phyloP scores from a whole-genome alignment of 495 filamentous ascomycete species.

The Penicillium manginii region DNA sequence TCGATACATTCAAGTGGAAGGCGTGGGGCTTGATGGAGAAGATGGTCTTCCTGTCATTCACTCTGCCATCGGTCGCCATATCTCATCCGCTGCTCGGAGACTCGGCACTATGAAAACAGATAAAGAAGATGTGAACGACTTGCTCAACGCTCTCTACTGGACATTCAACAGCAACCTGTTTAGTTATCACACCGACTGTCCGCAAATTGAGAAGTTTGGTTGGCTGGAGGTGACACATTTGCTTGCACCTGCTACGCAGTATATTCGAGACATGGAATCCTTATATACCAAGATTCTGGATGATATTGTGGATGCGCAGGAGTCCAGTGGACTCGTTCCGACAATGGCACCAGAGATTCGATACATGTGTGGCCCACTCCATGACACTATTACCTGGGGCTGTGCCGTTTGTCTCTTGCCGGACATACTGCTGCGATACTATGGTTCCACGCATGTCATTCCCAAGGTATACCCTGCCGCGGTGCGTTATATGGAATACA shows the following conservation, averaged over 20 bases:
- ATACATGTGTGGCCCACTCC: conserved; percentile 38
- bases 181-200: conserved; percentile 38
- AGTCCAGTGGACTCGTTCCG: conserved; percentile 30
- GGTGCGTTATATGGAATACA: conserved; percentile 36
- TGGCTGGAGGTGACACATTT: conserved; percentile 36
- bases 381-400: conserved; percentile 38
- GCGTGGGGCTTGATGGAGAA: conserved; percentile 18
- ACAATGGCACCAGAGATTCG: conserved; percentile 37
- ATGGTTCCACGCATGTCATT: conserved; percentile 31
- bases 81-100: conserved; percentile 29
- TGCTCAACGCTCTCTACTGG: conserved; percentile 33
- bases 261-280: conserved; percentile 35
- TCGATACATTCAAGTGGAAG: conserved; percentile 34
- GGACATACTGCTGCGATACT: conserved; percentile 29
- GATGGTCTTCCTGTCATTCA: conserved; percentile 26
- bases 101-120: conserved; percentile 33
- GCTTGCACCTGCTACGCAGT: conserved; percentile 36
- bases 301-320: conserved; percentile 34
- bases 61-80: conserved; percentile 28
- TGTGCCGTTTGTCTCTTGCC: conserved; percentile 32
- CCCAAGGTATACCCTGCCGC: conserved; percentile 25
- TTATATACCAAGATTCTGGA: conserved; percentile 35
- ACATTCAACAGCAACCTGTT: conserved; percentile 33
- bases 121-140: conserved; percentile 29
- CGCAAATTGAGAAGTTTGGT: conserved; percentile 38